phyloP scores from a whole-genome alignment of 345 rosid genomes.

The Cardamine resedifolia region DNA sequence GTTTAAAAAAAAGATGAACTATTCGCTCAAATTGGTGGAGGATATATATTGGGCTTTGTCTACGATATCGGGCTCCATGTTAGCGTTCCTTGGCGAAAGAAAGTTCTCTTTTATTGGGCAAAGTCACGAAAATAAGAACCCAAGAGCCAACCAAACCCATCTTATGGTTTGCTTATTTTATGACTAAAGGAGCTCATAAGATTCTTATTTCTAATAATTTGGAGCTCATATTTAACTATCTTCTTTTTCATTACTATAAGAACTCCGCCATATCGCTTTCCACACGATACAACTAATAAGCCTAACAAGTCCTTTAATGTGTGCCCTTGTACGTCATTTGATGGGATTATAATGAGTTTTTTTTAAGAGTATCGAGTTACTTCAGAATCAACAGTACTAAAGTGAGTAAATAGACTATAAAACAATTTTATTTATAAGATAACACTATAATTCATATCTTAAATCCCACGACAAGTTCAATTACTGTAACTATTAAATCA shows the following conservation, averaged over 20 bases:
- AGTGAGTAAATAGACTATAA: not conserved
- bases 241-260: too few species aligned
- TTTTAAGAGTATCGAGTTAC: not conserved
- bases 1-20: not conserved
- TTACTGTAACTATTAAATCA: not conserved
- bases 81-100: not conserved
- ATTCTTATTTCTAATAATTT: not conserved
- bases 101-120: not conserved
- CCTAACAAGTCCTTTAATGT: not conserved
- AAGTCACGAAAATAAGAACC: not conserved
- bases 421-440: not conserved
- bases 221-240: not conserved
- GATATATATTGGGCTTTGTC: not conserved
- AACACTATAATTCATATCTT: constrained; percentile 12
- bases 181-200: too few species aligned
- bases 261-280: not conserved
- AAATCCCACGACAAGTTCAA: constrained; percentile 14
- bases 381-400: not conserved
- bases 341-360: not conserved
- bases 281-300: not conserved
- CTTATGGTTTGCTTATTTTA: not conserved
- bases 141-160: not conserved
- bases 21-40: not conserved
- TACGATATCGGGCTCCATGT: not conserved
- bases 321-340: not conserved